Base-by-base conservation (phyloP, 306 rosid species). In the Vigna reflexopilosa region DNA sequence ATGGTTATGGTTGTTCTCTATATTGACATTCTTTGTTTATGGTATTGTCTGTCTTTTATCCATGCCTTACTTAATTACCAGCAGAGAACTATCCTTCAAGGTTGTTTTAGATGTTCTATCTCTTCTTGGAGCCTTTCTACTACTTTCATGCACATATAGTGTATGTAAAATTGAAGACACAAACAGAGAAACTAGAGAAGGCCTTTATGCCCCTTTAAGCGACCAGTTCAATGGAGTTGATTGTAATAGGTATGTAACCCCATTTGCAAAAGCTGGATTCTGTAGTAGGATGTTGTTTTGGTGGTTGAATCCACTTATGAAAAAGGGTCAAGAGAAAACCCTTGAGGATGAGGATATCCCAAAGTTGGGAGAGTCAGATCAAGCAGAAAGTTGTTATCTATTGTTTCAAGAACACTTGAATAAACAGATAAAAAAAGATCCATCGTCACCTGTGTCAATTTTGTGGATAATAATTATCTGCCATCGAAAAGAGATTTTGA, bases 281-380 rank as follows among this genome's bases (percentile, higher is more conserved):
- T 36, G 83, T 38, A 83, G 81, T 59, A 83, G 26, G 63, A 73
- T 83, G 22, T 67, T 87, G 9, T 85, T 89, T 72, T 86, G 91
- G 91, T 91, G 96, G 96, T 56, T 91, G 62, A 87, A 89, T 75
- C 73, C 93, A 20, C 72, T 91, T 84, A 86, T 91, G 96, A 86
- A 85, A 85, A 81, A 2, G 75, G 96, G 96, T 4, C 66, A 83
- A 61, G 71, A 86, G 85, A 89, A 86, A 78, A 84, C 83, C 44
- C 86, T 91, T 0, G 52, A 84, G 67, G 85, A 84, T 8, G 85
- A 91, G 61, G 93, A 89, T 65, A 81, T 91, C 19, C 96, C 96
- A 12, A 87, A 67, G 78, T 73, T 91, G 85, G 32, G 83, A 0
- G 87, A 86, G 51, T 79, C 8, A 2, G 93, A 89, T 71, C 67